phyloP scores from a whole-genome alignment of 2,329 filamentous ascomycete genomes.

The Amylocarpus encephaloides region DNA sequence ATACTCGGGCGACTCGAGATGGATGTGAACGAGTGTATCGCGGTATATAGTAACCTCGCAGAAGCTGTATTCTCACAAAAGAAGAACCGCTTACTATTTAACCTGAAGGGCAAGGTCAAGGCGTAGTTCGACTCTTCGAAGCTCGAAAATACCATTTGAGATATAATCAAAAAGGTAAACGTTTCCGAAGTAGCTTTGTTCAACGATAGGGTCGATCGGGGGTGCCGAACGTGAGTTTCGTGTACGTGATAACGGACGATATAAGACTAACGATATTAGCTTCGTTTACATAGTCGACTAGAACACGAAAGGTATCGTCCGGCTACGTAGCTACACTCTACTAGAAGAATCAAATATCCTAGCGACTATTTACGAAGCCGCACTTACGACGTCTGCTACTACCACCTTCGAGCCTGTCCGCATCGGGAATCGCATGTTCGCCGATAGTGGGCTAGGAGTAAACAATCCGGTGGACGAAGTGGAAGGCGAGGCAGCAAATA shows the following conservation, averaged over 20 bases:
- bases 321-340: constrained; percentile 27
- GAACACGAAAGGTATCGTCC: constrained; percentile 14
- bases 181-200: constrained; percentile 20
- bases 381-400: constrained; percentile 30
- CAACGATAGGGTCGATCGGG: constrained; percentile 19
- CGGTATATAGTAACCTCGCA: constrained; percentile 13
- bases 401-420: constrained; percentile 29
- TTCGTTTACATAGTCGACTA: constrained; percentile 17
- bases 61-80: constrained; percentile 27
- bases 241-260: constrained; percentile 1
- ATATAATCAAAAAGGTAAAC: constrained; percentile 16
- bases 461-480: constrained; percentile 31
- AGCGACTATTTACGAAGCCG: constrained; percentile 30
- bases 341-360: constrained; percentile 18
- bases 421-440: constrained; percentile 26
- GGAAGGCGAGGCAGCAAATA: constrained; percentile 24
- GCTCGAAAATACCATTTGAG: no score
- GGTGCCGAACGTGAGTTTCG: constrained; percentile 25
- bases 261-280: constrained; percentile 7
- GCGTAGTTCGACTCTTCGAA: constrained; percentile 26
- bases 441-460: constrained; percentile 26
- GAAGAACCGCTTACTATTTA: constrained; percentile 13
- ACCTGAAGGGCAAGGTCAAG: constrained; percentile 17
- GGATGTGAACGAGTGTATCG: constrained; percentile 11
- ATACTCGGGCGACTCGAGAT: constrained; percentile 11